Base-by-base conservation (phyloP, 2,329 filamentous ascomycete genomes). In the Cladosporium oxysporum region DNA sequence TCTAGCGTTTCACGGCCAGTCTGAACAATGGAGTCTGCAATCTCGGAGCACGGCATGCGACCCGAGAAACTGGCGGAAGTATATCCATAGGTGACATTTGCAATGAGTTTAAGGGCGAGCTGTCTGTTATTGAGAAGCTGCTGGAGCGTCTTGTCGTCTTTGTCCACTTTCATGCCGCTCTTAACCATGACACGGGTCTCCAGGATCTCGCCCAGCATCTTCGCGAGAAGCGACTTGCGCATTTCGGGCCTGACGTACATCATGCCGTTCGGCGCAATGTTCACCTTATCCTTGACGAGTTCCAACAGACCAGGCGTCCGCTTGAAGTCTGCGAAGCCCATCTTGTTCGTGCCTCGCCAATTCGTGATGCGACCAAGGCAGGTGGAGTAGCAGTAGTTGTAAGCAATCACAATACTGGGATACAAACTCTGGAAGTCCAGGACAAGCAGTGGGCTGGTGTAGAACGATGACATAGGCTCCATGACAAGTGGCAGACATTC, bases 81-180 rank as follows among this genome's bases (percentile, higher is more conserved):
- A 79, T 99, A 99, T 12, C 95, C 95, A 74, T 99, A 99, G 0
- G 95, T 99, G 71, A 99, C 95, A 72, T 99, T 99, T n/a, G 95
- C 95, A 47, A 99, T 91, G 7, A 99, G 84, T 76, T 99, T 99
- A 29, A 99, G 84, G 0, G 95, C 95, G 3, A 99, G 83, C 73
- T 99, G 95, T 73, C 95, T 85, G 76, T 97, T 97, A 80, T 99
- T 96, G 21, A 98, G 83, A 14, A 98, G 85, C 68, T 91, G 89
- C 73, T 98, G 94, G 18, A 98, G 80, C 0, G 87, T 86, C 76
- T 88, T 93, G 79, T 98, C 93, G 65, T 94, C 89, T 76, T 93
- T 95, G 78, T 97, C 92, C 67, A 88, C 83, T 76, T 97, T 97
- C 94, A 99, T 97, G 14, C 94, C 93, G 71, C 88, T 91, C 79